Evolutionary conservation across 495 filamentous ascomycete genomes (phyloP), one percentile per base, ranked within the genome.

Genomic region (Pseudomonodictys pantanalensis): DNA sequence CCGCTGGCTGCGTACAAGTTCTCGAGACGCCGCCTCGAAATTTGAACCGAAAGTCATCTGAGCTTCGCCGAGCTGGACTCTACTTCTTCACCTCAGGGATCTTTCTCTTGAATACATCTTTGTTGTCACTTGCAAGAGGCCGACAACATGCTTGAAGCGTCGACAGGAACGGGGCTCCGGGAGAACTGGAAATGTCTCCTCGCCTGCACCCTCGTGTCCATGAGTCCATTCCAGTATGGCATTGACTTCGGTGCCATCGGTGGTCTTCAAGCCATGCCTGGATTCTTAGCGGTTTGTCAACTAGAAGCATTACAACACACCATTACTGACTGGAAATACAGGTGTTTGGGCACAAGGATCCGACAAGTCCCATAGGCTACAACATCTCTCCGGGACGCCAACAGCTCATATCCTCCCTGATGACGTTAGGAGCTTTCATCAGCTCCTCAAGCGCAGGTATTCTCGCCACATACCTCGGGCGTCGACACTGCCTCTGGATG

Each of bases 221-320:
- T 79, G 52, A 76, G 67, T 42, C 79, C 82, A 0, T 86, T 86
- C 62, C 82, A 85, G 64, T 86, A 85, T 75, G 81, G 82, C 9
- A 67, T 85, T 43, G 82, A 86, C 56, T 85, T 84, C 63, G 81
- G 80, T 12, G 71, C 83, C 48, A 81, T 85, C 45, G 81, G 80
- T 9, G 81, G 82, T 54, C 71, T 85, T 15, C 82, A 85, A 61
- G 82, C 81, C 52, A 85, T 85, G 82, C 54, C 74, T 30, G 81
- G 82, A n/a, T 86, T 84, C 66, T 70, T 84, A 47, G 62, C 77
- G 70, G 77, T 78, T 52, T 20, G 32, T 30, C 12, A 9, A 3
- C 23, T 30, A 6, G 24, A 50, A 50, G 18, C 18, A 15, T 12
- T 4, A 2, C 23, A 50, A 0, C 22, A 33, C 1, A 33, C 2